Percentiles rank a stretch among this genome's conserved stretches.
These are phyloP conservation scores for Termitomyces sp. DNA, from an alignment of 768 basidiomycete genomes.

Conservation along the genomic window DNA sequence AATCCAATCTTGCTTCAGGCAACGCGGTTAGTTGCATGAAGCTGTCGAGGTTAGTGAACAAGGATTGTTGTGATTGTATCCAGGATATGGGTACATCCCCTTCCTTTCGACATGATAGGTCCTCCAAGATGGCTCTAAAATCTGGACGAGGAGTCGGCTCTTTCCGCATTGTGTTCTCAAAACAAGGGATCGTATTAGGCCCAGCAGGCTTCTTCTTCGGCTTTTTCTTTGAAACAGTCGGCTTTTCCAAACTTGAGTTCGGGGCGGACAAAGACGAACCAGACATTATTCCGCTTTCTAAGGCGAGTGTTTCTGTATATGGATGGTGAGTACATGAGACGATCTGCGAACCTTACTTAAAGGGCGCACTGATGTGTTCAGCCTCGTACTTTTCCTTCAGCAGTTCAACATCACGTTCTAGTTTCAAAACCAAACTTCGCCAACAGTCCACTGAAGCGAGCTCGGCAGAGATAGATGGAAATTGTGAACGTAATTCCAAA, in stretches of 20 bases:
- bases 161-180: constrained; percentile 7
- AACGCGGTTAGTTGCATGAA: constrained; percentile 23
- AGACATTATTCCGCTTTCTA: constrained; percentile 17
- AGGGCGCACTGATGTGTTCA: constrained; percentile 34
- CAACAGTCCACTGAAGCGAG: constrained; percentile 24
- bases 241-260: constrained; percentile 10
- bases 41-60: constrained; percentile 23
- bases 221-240: constrained; percentile 11
- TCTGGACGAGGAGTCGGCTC: constrained; percentile 6
- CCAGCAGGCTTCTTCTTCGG: constrained; percentile 15
- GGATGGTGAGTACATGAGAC: not conserved
- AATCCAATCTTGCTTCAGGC: constrained; percentile 16
- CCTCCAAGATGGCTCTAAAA: constrained; percentile 15
- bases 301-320: constrained; percentile 14
- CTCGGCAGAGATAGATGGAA: constrained; percentile 21
- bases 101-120: constrained; percentile 1
- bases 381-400: constrained; percentile 35
- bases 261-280: constrained; percentile 3
- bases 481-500: constrained; percentile 31
- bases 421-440: constrained; percentile 33
- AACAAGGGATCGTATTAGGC: not conserved
- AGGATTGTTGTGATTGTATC: constrained; percentile 8
- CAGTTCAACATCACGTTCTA: constrained; percentile 32
- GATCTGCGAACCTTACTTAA: constrained; percentile 1
- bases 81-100: constrained; percentile 4